These are phyloP conservation scores for Trichophyton rubrum DNA, from an alignment of 2,329 filamentous ascomycete species.

Conservation along the genomic window DNA sequence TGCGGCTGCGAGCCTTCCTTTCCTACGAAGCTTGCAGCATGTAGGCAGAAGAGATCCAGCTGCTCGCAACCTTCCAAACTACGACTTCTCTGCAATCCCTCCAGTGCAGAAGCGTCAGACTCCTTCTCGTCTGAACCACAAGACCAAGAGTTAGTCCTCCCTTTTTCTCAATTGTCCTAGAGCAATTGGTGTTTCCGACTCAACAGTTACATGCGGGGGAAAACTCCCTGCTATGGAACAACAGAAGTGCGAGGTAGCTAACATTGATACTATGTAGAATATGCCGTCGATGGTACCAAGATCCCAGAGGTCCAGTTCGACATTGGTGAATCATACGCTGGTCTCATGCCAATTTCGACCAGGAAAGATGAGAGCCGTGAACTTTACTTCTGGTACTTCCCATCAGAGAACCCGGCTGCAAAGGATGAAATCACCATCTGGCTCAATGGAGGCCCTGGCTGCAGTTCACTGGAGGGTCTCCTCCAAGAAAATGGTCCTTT, in stretches of 20 bases:
- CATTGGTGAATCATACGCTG: constrained; percentile 41
- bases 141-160: constrained; percentile 8
- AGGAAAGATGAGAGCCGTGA: constrained; percentile 32
- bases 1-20: not conserved
- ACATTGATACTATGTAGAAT: constrained; percentile 36
- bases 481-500: constrained; percentile 69
- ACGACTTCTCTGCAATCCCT: not conserved
- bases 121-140: constrained; percentile 6
- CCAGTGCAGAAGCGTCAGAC: not conserved
- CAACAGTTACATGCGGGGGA: no score
- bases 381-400: constrained; percentile 42
- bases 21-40: constrained; percentile 6
- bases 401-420: constrained; percentile 33
- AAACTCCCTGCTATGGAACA: not conserved
- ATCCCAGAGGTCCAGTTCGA: constrained; percentile 61
- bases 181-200: not conserved
- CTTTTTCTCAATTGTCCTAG: not conserved
- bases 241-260: not conserved
- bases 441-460: constrained; percentile 45
- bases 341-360: constrained; percentile 42
- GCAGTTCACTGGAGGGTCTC: constrained; percentile 52
- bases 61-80: not conserved
- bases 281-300: constrained; percentile 47
- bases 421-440: constrained; percentile 34
- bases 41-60: constrained; percentile 3